Base-by-base conservation (phyloP, 257 asterid genomes). In the Agastache rugosa region DNA sequence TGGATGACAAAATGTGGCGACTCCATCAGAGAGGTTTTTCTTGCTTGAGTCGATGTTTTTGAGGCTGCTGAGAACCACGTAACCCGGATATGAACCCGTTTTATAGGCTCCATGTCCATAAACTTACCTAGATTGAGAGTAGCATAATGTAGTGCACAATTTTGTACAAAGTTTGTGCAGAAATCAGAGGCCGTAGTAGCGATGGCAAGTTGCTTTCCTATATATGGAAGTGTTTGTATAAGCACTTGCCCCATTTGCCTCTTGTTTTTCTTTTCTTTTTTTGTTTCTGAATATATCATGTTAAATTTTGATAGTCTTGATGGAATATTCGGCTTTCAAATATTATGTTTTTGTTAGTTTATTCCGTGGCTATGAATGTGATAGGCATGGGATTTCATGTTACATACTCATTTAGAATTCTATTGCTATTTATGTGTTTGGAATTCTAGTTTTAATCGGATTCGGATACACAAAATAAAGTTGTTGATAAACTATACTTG, bases 1-100 rank as follows among this genome's bases (percentile, higher is more conserved):
- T 90, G 96, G 96, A 87, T 87, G 81, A 81, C 74, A 25, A 70
- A 75, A 29, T 60, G 81, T 31, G 81, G 76, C n/a, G 87, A 67
- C 69, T 68, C 82, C 16, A 59, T 79, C 59, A 34, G 45, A 54
- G 75, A 63, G 45, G 73, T 56, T 60, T 76, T 60, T 8, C 76
- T 80, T 54, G 81, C 78, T 56, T 84, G 79, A 84, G 77, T 53
- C 44, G 75, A 67, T 22, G 73, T 29, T 70, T 66, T 29, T 7
- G 59, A 67, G 79, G 44, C 48, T 25, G 47, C n/a, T 17, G 14
- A 48, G 77, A 65, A 69, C 16, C 50, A 29, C 47, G 9, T 31
- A 81, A 34, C 35, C 27, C 29, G 45, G 73, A 50, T 51, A 60
- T 62, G 72, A 25, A 69, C 10, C 44, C 48, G 61, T 63, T 50